Evolutionary conservation across 305 asterid species (phyloP).

Genomic region (Withania somnifera): DNA sequence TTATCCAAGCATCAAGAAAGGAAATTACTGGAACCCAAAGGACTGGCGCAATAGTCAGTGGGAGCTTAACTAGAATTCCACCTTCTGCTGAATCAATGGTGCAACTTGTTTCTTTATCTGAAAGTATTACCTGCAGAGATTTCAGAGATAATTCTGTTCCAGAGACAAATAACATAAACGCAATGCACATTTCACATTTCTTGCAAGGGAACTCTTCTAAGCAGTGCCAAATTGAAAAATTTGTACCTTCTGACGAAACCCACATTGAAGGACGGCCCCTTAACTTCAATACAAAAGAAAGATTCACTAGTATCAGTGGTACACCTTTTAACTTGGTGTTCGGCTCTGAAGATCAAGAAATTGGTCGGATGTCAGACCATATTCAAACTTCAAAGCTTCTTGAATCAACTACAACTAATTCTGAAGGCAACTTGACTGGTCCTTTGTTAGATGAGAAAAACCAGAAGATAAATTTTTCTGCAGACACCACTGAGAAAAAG

Average conservation of each 20-base stretch:
- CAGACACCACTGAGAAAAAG: slow-evolving; percentile 16
- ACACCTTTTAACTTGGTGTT: neutral
- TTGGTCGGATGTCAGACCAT: neutral
- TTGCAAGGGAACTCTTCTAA: slow-evolving; percentile 1
- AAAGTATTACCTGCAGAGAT: slow-evolving; percentile 21
- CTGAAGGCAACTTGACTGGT: slow-evolving; percentile 9
- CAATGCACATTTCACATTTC: slow-evolving; percentile 3
- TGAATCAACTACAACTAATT: slow-evolving; percentile 20
- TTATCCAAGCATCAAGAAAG: slow-evolving; percentile 12
- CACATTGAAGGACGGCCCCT: neutral
- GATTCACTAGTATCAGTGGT: neutral
- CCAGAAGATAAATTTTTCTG: slow-evolving; percentile 15
- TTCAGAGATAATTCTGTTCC: slow-evolving; percentile 17
- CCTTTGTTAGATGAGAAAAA: slow-evolving; percentile 21
- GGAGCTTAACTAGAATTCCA: neutral
- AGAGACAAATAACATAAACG: slow-evolving; percentile 18
- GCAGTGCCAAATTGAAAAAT: slow-evolving; percentile 2
- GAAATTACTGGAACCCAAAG: slow-evolving; percentile 18
- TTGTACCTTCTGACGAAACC: neutral
- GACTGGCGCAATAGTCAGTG: slow-evolving; percentile 13
- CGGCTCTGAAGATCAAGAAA: neutral
- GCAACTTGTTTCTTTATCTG: slow-evolving; percentile 17
- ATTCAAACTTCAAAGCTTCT: slow-evolving; percentile 5
- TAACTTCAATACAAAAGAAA: neutral
- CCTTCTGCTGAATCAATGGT: slow-evolving; percentile 15